Evolutionary conservation across 495 filamentous ascomycete genomes (phyloP).

Genomic region (Filosporella fistucella): DNA sequence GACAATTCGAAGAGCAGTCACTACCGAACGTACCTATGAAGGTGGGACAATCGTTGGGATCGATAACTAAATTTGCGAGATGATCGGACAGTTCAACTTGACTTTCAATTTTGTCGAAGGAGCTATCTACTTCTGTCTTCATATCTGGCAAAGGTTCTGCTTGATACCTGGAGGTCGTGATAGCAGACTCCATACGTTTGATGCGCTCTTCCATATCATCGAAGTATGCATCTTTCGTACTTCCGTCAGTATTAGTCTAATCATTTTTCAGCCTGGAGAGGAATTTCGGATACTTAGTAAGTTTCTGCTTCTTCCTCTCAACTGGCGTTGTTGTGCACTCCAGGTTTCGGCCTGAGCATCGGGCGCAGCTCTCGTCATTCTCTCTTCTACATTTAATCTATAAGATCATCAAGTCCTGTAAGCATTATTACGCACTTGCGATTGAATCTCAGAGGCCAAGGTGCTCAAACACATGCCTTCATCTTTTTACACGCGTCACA

Average conservation of each 20-base stretch:
- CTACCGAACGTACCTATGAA: conserved; percentile 15
- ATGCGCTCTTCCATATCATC: conserved; percentile 12
- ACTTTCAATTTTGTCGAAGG: conserved; percentile 1
- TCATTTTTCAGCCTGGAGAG: background rate
- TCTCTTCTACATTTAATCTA: conserved; percentile 11
- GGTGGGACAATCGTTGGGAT: background rate
- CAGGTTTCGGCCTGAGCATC: conserved; percentile 2
- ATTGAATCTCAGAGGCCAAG: background rate
- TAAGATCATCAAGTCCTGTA: background rate
- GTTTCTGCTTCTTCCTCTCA: conserved; percentile 7
- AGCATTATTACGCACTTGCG: background rate
- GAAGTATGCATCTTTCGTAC: background rate
- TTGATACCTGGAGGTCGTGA: conserved; percentile 5
- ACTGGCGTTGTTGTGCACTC: conserved; percentile 3
- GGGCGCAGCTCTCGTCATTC: conserved; percentile 4
- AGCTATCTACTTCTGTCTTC: background rate
- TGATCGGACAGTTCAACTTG: conserved; percentile 8
- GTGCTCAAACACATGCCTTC: conserved; percentile 9
- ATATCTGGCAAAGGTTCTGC: background rate
- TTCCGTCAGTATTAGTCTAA: conserved; percentile 3
- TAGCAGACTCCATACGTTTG: conserved; percentile 12
- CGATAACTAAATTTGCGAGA: conserved; percentile 12
- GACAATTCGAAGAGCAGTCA: background rate
- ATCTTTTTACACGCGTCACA: conserved; percentile 14
- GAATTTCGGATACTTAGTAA: conserved; percentile 3